Evolutionary conservation across 352 stramenopile species (phyloP), one percentile per base, ranked within the genome.

Genomic region (Aphanomyces invadans): DNA sequence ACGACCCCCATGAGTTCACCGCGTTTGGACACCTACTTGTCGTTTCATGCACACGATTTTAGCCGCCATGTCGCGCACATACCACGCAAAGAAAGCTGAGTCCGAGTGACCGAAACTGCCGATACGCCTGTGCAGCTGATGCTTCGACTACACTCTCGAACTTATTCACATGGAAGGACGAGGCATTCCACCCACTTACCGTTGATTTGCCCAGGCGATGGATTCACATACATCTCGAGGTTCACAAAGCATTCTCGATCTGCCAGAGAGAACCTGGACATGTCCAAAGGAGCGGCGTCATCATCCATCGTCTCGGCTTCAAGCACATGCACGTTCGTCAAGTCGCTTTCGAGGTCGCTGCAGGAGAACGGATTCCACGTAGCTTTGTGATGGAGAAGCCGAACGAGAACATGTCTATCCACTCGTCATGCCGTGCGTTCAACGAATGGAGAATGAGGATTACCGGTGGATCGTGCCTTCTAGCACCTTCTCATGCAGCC

Each of bases 391-490:
- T 38, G 60, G 4, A 67, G 49, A 9, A 67, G 29, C 29, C 38
- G 11, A 1, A 44, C 21, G 11, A 67, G 49, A 19, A 48, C 45
- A 2, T 59, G 11, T 25, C 48, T n/a, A n/a, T n/a, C n/a, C n/a
- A n/a, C n/a, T n/a, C n/a, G n/a, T n/a, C n/a, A n/a, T n/a, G n/a
- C n/a, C n/a, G n/a, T n/a, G n/a, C n/a, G n/a, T n/a, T n/a, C n/a
- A n/a, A n/a, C n/a, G n/a, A n/a, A n/a, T n/a, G n/a, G n/a, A n/a
- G n/a, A n/a, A n/a, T n/a, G n/a, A n/a, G 21, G 39, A 12, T 10
- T 67, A 67, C 60, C 60, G 45, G 11, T 67, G 42, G 11, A 67
- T 26, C 21, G 60, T 67, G 46, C 60, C 60, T 42, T 26, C 33
- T 4, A 67, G 42, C 5, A 67, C 29, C 3, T 57, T 29, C 9